Evolutionary conservation across 1,284 basidiomycete species (phyloP).

Genomic region (Thelephora terrestris): DNA sequence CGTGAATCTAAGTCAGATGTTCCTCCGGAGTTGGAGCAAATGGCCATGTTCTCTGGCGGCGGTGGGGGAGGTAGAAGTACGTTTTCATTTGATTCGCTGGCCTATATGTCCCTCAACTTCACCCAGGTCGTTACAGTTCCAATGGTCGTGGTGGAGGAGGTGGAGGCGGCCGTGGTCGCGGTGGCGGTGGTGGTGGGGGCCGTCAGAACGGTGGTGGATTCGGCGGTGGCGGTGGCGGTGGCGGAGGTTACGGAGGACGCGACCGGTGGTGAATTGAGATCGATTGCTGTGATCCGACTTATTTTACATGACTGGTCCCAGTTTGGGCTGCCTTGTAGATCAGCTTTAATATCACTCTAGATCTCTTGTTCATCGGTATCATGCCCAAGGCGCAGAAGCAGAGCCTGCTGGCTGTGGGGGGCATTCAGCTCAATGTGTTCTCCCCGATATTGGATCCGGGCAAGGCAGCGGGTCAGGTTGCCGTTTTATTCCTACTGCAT

Average conservation of each 20-base stretch:
- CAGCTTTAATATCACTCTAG: neutral
- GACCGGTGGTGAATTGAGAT: slow-evolving; percentile 6
- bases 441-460: slow-evolving; percentile 13
- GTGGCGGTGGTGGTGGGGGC: slow-evolving; percentile 19
- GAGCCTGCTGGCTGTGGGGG: slow-evolving; percentile 30
- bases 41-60: slow-evolving; percentile 79
- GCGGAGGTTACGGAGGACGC: slow-evolving; percentile 10
- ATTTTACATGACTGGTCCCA: neutral
- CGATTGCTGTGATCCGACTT: neutral
- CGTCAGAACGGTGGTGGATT: slow-evolving; percentile 22
- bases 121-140: slow-evolving; percentile 47
- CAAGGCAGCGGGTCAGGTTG: slow-evolving; percentile 24
- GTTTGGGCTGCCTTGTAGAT: neutral
- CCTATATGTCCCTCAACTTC: slow-evolving; percentile 4
- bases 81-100: neutral
- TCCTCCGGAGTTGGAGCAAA: slow-evolving; percentile 88
- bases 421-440: slow-evolving; percentile 35
- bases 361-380: neutral
- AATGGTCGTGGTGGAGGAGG: slow-evolving; percentile 39
- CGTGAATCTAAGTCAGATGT: slow-evolving; percentile 85
- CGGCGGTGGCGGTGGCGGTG: slow-evolving; percentile 29
- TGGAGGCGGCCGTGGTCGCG: slow-evolving; percentile 29
- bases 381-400: slow-evolving; percentile 16
- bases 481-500: slow-evolving; percentile 52
- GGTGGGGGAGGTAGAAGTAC: slow-evolving; percentile 56